Percentiles rank a stretch among this genome's conserved stretches.
Conservation (phyloP, 2,329 filamentous ascomycete species). For the Clarireedia hainanense region DNA sequence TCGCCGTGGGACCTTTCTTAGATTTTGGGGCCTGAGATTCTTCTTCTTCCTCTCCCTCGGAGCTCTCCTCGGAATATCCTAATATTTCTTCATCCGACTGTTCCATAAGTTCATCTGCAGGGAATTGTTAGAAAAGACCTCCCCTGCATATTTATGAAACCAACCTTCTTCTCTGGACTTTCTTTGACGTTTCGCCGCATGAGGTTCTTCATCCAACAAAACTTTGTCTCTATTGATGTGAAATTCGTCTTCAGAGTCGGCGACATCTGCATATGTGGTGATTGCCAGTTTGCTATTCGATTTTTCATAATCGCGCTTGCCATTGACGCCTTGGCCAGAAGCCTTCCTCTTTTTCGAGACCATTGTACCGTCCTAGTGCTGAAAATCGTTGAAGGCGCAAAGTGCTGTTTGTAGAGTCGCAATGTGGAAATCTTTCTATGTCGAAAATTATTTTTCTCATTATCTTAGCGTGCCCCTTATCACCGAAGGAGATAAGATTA, state of each 20-base stretch:
- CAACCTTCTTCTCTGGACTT: conserved; percentile 60
- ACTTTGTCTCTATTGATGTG: conserved; percentile 81
- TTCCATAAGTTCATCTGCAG: conserved; percentile 44
- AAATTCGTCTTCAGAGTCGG: conserved; percentile 91
- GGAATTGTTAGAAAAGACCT: conserved; percentile 8
- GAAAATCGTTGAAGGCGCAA: background rate
- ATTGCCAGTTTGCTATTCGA: conserved; percentile 28
- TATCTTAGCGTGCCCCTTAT: conserved; percentile 8
- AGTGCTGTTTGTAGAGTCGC: background rate
- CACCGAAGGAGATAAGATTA: background rate
- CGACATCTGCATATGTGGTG: conserved; percentile 69
- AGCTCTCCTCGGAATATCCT: conserved; percentile 39
- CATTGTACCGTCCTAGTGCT: conserved; percentile 1
- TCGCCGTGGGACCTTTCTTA: conserved; percentile 40
- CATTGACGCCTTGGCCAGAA: background rate
- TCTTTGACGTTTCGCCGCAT: conserved; percentile 63
- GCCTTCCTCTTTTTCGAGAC: conserved; percentile 10
- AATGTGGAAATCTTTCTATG: background rate
- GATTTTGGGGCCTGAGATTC: conserved; percentile 12
- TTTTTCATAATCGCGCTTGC: conserved; percentile 1
- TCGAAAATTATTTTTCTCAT: conserved; percentile 11
- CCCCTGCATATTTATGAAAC: conserved; percentile 8
- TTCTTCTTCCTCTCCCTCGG: conserved; percentile 31
- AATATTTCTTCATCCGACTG: conserved; percentile 55
- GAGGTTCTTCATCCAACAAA: conserved; percentile 72